Evolutionary conservation across 148 eudicot species (phyloP), one percentile per base, ranked within the genome.

Genomic region (Spergularia marina): DNA sequence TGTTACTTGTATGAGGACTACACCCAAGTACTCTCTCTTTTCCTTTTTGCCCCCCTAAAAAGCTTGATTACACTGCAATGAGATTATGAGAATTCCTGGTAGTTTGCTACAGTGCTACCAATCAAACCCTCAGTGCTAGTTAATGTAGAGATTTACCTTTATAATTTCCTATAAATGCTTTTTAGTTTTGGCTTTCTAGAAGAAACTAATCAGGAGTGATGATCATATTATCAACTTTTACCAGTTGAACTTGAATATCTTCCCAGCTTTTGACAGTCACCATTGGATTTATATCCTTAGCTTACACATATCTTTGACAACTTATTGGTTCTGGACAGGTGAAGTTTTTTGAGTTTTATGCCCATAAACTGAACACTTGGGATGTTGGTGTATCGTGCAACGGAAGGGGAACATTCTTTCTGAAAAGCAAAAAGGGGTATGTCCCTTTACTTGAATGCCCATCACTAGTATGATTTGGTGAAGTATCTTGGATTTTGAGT

Each of bases 351-450:
- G 94, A 95, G 83, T 83, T 92, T 47, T 95, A 95, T 77, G 97
- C 97, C 57, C 88, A 88, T 76, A 92, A 88, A 76, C 82, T 95
- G 76, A 91, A 95, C 83, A 95, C 94, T 21, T 78, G 74, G 53
- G 94, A 92, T 79, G 96, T 95, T 84, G 98, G 98, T 55, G 88
- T 95, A 53, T 87, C 98, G 72, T 95, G 98, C 88, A 89, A 82
- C 80, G 92, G 88, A 53, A 74, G 76, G 70, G 91, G 91, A 72
- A 90, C 90, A 17, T 95, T 92, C 81, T 95, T 80, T 80, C 73
- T 70, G 60, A 95, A 95, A 86, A 84, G 80, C 80, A 82, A 78
- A 78, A 92, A 83, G 68, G 97, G 97, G 98, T 94, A 87, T 73
- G 62, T 82, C n/a, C 10, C 39, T n/a, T 15, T n/a, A 53, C 36